Evolutionary conservation across 73 alveolate genomes (phyloP), one percentile per base, ranked within the genome.

Genomic region (Symbiodinium natans): DNA sequence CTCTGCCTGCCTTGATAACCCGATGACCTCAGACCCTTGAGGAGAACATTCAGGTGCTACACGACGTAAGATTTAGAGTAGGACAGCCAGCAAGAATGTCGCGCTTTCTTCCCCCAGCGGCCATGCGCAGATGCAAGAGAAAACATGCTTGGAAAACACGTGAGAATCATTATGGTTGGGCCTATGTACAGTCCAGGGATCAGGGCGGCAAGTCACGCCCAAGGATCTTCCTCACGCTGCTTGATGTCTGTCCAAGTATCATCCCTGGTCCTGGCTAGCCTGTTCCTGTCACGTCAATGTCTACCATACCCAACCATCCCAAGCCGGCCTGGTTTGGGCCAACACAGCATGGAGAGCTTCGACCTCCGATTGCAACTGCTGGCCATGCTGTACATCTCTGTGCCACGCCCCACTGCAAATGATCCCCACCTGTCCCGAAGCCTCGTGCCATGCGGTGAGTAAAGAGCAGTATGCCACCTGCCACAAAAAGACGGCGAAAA

Each of bases 391-490:
- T 38, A 3, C 10, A 17, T 39, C 41, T 34, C 17, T 39, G 4
- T 38, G 40, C 19, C 38, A 38, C 25, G 4, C 19, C n/a, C 34
- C 34, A 10, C 10, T 25, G 31, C 19, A 63, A 63, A 63, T 6
- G 19, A 10, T 9, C 80, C 77, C 25, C 31, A 38, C 97, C 97
- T 90, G 97, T 41, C 97, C 97, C 31, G 68, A 40, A 39, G 77
- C 97, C 36, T 84, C 87, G 36, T 90, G 97, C 97, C 97, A 90
- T 10, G 89, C 88, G 33, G 97, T 90, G 29, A 90, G 77, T 21
- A 90, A 33, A 7, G 97, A 68, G 75, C 97, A 90, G 39, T 90
- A 90, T 71, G 80, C 52, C n/a, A 89, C 54, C 97, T 90, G 88
- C 38, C 19, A 41, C 42, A 2, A 42, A 36, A 59, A 2, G 59